phyloP scores from a whole-genome alignment of 129 eudicot genomes.

The Flaveria brownii region DNA sequence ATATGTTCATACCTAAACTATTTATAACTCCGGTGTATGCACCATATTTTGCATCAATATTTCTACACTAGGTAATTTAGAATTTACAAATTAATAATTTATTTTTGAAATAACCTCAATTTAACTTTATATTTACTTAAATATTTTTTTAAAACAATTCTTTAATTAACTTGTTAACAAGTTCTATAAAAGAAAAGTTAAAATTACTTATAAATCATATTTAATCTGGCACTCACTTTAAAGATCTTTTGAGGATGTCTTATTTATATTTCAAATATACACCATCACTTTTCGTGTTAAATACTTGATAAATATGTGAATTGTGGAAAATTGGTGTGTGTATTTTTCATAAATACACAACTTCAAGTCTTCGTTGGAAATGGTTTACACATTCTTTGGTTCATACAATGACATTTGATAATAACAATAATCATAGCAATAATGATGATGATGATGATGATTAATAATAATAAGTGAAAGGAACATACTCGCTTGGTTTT shows the following conservation, averaged over 20 bases:
- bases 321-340: background rate
- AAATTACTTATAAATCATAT: background rate
- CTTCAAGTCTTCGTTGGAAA: background rate
- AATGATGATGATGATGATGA: background rate
- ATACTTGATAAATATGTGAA: background rate
- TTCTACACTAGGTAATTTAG: background rate
- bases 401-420: background rate
- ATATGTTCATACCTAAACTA: background rate
- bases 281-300: background rate
- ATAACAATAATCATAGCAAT: background rate
- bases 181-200: background rate
- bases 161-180: constrained; percentile 6
- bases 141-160: background rate
- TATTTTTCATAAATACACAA: background rate
- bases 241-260: background rate
- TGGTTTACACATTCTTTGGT: background rate
- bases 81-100: background rate
- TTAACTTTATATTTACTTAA: background rate
- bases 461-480: background rate
- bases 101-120: background rate
- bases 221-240: background rate
- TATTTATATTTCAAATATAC: background rate
- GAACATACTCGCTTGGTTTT: constrained; percentile 69
- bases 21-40: background rate
- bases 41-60: background rate